Conservation (phyloP, 306 rosid genomes). For the Cucurbita maxima region DNA sequence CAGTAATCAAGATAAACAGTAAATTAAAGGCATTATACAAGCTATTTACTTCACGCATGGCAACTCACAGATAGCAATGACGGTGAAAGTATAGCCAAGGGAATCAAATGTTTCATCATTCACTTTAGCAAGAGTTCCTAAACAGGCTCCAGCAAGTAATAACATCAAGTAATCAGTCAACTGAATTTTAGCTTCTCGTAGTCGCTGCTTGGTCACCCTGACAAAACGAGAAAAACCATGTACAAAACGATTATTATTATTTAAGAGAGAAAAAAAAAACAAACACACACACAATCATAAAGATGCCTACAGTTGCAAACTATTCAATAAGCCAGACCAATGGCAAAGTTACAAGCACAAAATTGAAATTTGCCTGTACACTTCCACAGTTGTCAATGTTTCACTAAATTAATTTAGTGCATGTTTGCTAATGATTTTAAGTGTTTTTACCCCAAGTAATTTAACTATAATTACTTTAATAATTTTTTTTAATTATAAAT, state of each 20-base stretch:
- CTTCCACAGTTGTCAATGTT: neutral
- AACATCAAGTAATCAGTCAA: constrained; percentile 56
- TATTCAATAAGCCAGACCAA: neutral
- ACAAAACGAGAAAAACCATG: constrained; percentile 11
- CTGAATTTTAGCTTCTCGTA: constrained; percentile 51
- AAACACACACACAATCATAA: neutral
- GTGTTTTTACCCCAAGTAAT: neutral
- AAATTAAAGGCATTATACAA: constrained; percentile 2
- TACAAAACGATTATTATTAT: constrained; percentile 7
- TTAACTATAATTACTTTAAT: neutral
- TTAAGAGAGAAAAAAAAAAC: neutral
- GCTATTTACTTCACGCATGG: constrained; percentile 1
- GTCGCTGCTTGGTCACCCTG: constrained; percentile 62
- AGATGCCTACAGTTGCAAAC: neutral
- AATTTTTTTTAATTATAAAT: neutral
- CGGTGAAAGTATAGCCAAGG: constrained; percentile 57
- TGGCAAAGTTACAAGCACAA: neutral
- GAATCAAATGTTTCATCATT: constrained; percentile 55
- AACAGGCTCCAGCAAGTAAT: constrained; percentile 67
- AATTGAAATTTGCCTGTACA: neutral
- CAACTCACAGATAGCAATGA: constrained; percentile 73
- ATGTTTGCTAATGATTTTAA: neutral
- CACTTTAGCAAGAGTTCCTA: constrained; percentile 63
- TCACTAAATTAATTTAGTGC: neutral
- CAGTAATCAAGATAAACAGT: neutral